Evolutionary conservation across 2,329 filamentous ascomycete species (phyloP), one percentile per base, ranked within the genome.

Genomic region (Calonectria montana): DNA sequence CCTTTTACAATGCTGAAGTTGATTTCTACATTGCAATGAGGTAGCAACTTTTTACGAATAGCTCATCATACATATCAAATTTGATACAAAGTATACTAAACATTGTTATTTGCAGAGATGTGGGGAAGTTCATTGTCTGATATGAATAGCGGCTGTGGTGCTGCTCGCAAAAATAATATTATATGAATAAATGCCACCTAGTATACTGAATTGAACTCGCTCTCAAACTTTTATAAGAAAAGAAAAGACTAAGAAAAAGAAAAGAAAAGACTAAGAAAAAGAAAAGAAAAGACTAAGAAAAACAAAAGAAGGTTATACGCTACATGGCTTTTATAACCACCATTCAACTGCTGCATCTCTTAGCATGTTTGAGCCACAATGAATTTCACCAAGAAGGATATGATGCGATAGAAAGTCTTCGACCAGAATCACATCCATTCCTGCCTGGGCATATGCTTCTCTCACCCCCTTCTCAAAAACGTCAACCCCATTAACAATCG

Each of bases 351-450:
- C 59, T 12, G 71, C 73, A 3, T 75, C 62, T 7, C 77, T 63
- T 9, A 79, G 63, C 8, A 73, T 74, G 39, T 80, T 80, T 1
- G 76, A 75, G 2, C 75, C 75, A 15, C 77, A 80, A 29, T 81
- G 76, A 45, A 80, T 75, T 48, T 80, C 77, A 1, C 78, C 78
- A 2, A 71, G 64, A 9, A 64, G 23, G 4, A 77, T 47, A 43
- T 81, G 77, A 62, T 81, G 78, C 8, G 70, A 71, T 50, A 77
- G 63, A 47, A 71, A 80, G 47, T 76, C 74, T 18, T 81, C 75
- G 1, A 81, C 64, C 15, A 75, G 75, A 2, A 45, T 57, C 13
- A 80, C 71, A 2, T 63, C 71, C 65, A 77, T 75, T 3, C 68
- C 66, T 0, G 74, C 75, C 29, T 47, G 59, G 0, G 37, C 69